Conservation (phyloP, 495 filamentous ascomycete species). For the Podospora pseudopauciseta region DNA sequence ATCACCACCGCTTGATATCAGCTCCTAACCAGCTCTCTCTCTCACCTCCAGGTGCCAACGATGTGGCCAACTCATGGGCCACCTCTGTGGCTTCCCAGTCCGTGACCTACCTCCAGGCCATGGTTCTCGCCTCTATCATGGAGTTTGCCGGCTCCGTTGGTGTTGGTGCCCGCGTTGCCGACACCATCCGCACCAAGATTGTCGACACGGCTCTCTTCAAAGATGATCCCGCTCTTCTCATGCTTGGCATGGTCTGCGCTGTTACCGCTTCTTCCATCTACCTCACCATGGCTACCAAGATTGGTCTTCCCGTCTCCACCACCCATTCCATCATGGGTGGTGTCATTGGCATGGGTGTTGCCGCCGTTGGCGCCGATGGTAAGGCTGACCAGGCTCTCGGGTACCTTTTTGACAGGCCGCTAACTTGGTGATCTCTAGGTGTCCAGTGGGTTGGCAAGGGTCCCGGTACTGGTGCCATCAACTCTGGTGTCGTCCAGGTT, state of each 20-base stretch:
- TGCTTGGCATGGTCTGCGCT: slow-evolving; percentile 63
- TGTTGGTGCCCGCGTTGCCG: slow-evolving; percentile 60
- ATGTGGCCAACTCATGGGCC: slow-evolving; percentile 76
- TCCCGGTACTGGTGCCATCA: slow-evolving; percentile 41
- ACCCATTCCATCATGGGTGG: slow-evolving; percentile 64
- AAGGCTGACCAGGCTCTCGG: slow-evolving; percentile 41
- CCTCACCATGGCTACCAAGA: slow-evolving; percentile 54
- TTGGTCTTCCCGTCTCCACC: slow-evolving; percentile 59
- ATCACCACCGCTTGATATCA: neutral
- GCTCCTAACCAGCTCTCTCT: neutral
- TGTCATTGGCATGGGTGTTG: slow-evolving; percentile 61
- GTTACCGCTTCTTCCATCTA: slow-evolving; percentile 56
- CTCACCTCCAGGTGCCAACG: slow-evolving; percentile 47
- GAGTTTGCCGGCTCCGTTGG: slow-evolving; percentile 64
- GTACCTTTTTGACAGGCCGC: neutral
- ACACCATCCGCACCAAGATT: slow-evolving; percentile 66
- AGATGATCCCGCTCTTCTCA: slow-evolving; percentile 51
- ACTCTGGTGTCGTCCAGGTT: slow-evolving; percentile 45
- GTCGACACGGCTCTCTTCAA: slow-evolving; percentile 52
- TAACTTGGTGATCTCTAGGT: neutral
- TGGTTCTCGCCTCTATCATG: slow-evolving; percentile 62
- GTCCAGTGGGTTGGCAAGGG: slow-evolving; percentile 54
- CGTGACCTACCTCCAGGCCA: slow-evolving; percentile 62
- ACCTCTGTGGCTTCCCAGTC: slow-evolving; percentile 68
- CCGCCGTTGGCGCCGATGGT: slow-evolving; percentile 46